Evolutionary conservation across 257 asterid species (phyloP), one percentile per base, ranked within the genome.

Genomic region (Striga asiatica): DNA sequence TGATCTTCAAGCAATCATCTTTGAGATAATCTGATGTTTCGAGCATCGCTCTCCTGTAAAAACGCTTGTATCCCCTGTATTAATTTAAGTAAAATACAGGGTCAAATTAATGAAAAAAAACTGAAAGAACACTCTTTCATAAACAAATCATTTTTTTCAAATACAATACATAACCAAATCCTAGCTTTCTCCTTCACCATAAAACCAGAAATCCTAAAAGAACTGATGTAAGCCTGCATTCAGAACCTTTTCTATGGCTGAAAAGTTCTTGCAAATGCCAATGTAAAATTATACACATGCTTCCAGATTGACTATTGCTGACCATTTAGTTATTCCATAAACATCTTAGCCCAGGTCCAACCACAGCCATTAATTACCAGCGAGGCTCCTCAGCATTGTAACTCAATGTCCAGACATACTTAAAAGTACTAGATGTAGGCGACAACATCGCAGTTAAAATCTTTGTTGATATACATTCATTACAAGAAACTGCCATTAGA

Each of bases 1-100:
- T 91, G 76, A 91, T 91, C 80, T 82, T 87, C 93, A 91, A 71
- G 78, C 98, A 86, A 71, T 89, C 98, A 71, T 89, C 93, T 82
- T 89, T 89, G 7, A 89, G 93, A 81, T 78, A 89, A 74, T 89
- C 98, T 19, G 98, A 89, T 35, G 69, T 57, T 74, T 89, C 98
- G 39, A 89, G 92, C 84, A 84, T 55, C 37, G 81, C 82, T 71
- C 98, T 77, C 71, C 97, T 73, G 70, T 77, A 91, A 68, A 89
- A 89, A 8, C 98, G 84, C 70, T 91, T 91, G 73, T 91, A 91
- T 54, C 98, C 98, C 98, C 98, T 91, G 81, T 2, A 61, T n/a
- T n/a, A n/a, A n/a, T 10, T 58, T 48, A 17, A 43, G n/a, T n/a
- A n/a, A 43, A 43, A 34, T 10, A 34, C 41, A 34, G 50, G 27